Conservation (phyloP, 768 basidiomycete genomes). For the Psilocybe subaeruginosa region DNA sequence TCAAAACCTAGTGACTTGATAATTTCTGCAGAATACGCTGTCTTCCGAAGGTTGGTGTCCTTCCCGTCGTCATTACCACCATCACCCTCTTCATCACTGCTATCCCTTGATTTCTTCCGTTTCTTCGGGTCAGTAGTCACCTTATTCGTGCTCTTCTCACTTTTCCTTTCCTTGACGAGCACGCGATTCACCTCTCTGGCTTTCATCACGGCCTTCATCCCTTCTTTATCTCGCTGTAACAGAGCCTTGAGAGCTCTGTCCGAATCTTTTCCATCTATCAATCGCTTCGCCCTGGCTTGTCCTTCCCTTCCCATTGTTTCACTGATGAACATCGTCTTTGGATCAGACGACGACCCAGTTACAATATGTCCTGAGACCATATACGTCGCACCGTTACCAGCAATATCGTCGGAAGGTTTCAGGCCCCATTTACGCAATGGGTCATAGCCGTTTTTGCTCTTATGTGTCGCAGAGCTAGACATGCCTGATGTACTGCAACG, state of each 20-base stretch:
- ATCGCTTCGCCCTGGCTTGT: slow-evolving; percentile 75
- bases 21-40: slow-evolving; percentile 61
- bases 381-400: slow-evolving; percentile 60
- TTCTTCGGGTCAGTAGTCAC: slow-evolving; percentile 7
- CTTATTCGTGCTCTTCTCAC: slow-evolving; percentile 1
- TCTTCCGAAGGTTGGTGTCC: slow-evolving; percentile 13
- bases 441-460: slow-evolving; percentile 63
- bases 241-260: slow-evolving; percentile 65
- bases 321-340: slow-evolving; percentile 50
- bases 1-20: slow-evolving; percentile 82
- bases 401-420: slow-evolving; percentile 48
- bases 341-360: slow-evolving; percentile 42
- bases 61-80: slow-evolving; percentile 19
- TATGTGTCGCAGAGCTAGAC: slow-evolving; percentile 50
- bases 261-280: slow-evolving; percentile 55
- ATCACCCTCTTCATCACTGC: slow-evolving; percentile 16
- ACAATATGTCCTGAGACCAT: slow-evolving; percentile 82
- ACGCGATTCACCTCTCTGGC: slow-evolving; percentile 47
- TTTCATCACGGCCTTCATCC: slow-evolving; percentile 64
- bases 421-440: slow-evolving; percentile 79
- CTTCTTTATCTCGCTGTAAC: slow-evolving; percentile 66
- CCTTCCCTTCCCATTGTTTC: slow-evolving; percentile 83
- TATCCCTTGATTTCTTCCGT: slow-evolving; percentile 5
- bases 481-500: slow-evolving; percentile 73
- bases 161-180: slow-evolving; percentile 21